phyloP scores from a whole-genome alignment of 306 rosid species.

The Datisca glomerata region DNA sequence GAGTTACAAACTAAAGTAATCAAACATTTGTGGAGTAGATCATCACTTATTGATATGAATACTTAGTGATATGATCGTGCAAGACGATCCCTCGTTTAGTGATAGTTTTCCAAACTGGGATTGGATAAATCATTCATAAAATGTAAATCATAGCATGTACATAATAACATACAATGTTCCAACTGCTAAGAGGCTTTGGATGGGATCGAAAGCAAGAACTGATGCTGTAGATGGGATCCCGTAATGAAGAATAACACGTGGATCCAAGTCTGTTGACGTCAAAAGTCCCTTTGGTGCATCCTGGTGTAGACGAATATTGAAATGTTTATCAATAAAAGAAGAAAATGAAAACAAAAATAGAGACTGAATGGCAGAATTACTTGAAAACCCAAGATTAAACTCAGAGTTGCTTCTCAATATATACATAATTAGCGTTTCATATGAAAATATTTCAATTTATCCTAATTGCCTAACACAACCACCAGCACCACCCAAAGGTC shows the following conservation, averaged over 20 bases:
- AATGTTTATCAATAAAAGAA: too few relatives aligned
- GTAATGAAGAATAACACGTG: constrained; percentile 49
- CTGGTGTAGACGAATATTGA: constrained; percentile 10
- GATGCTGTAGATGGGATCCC: constrained; percentile 80
- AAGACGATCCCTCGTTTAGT: neutral
- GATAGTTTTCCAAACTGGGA: neutral
- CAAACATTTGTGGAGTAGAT: neutral
- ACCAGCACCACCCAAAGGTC: too few relatives aligned
- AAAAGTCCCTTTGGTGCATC: constrained; percentile 22
- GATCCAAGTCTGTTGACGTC: constrained; percentile 31
- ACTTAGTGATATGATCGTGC: too few relatives aligned
- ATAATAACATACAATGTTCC: constrained; percentile 60
- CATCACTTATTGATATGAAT: too few relatives aligned
- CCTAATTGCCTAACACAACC: too few relatives aligned
- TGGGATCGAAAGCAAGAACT: constrained; percentile 63
- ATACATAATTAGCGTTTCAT: too few relatives aligned
- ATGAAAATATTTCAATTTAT: too few relatives aligned
- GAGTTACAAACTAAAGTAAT: neutral
- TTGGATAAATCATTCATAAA: neutral
- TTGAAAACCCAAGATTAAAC: too few relatives aligned
- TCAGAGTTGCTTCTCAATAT: too few relatives aligned
- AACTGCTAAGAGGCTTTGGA: constrained; percentile 61
- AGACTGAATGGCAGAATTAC: too few relatives aligned
- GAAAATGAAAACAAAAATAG: too few relatives aligned
- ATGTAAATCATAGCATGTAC: neutral